These are phyloP conservation scores for Heliamphora pulchella DNA, from an alignment of 179 eudicot species.

Conservation along the genomic window DNA sequence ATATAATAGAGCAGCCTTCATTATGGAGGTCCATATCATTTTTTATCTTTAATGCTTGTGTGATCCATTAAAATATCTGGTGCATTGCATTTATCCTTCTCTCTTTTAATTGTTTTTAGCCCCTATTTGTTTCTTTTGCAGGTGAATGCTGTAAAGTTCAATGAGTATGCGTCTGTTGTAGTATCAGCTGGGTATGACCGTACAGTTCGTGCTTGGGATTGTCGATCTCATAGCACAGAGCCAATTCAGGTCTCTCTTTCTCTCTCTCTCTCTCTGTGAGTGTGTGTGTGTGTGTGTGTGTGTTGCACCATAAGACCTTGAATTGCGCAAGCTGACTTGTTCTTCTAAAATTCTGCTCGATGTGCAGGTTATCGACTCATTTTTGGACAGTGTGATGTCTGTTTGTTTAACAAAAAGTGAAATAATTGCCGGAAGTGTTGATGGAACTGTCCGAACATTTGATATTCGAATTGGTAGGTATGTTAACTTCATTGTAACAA, in stretches of 20 bases:
- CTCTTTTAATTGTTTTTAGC: background rate
- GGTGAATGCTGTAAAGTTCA: constrained; percentile 98
- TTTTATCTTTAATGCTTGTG: too few species aligned
- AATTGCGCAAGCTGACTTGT: constrained; percentile 11
- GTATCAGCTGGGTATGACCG: constrained; percentile 92
- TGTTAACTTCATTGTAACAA: constrained; percentile 20
- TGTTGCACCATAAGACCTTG: background rate
- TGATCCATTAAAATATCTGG: background rate
- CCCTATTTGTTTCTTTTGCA: constrained; percentile 15
- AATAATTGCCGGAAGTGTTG: constrained; percentile 97
- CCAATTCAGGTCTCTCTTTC: constrained; percentile 66
- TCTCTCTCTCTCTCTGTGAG: constrained; percentile 7
- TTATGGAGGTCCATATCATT: too few species aligned
- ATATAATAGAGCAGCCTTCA: background rate
- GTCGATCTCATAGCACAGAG: constrained; percentile 88
- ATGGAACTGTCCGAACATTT: constrained; percentile 91
- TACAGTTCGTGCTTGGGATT: constrained; percentile 91
- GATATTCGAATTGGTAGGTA: constrained; percentile 96
- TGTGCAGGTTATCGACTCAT: constrained; percentile 75
- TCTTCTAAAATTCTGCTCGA: background rate
- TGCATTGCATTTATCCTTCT: background rate
- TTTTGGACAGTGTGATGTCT: constrained; percentile 95
- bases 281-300: too few species aligned
- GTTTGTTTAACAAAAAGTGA: constrained; percentile 73
- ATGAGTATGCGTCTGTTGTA: constrained; percentile 71